Base-by-base conservation (phyloP, 2,329 filamentous ascomycete species). In the Penicillium sp. region DNA sequence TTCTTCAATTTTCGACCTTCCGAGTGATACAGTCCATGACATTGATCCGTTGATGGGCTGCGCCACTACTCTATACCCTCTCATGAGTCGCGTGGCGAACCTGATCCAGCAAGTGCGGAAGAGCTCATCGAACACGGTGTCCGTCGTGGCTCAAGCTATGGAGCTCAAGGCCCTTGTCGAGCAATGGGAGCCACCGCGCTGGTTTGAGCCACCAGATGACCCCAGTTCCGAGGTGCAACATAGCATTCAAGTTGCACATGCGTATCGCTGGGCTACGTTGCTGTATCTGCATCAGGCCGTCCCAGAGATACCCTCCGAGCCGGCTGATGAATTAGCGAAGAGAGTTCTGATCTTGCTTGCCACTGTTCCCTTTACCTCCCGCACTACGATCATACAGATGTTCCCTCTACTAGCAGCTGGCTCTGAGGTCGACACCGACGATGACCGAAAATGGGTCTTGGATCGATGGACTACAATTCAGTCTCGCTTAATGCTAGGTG, bases 41-140 rank as follows among this genome's bases (percentile, higher is more conserved):
- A 79, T 89, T n/a, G 87, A 90, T 69, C 86, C 87, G 5, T 71
- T 89, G 31, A 87, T 90, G 84, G 87, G 87, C 11, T 88, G 85
- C 63, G 87, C 87, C 7, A 77, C 79, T 32, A 86, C 85, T 0
- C 77, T 90, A 0, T 90, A 89, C 64, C 87, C 87, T 1, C 74
- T 89, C 1, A 87, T 90, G 58, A 85, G 86, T 11, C 80, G 81
- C 20, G 85, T 86, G 22, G 87, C 86, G 4, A 84, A 83, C 57
- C 76, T 90, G 3, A 83, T 88, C n/a, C 82, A 85, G 52, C 82
- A 79, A 52, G 84, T 89, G 9, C 78, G 83, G 32, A 82, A 79
- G 39, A 74, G 73, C 1, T 69, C 77, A 42, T 77, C 74, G n/a
- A 88, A 86, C 55, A 82, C 81, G 0, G 79, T 85, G 10, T 78